Percentiles rank a stretch among this genome's conserved stretches.
These are phyloP conservation scores for Pseudogymnoascus sp. DNA, from an alignment of 2,329 filamentous ascomycete species.

Conservation along the genomic window DNA sequence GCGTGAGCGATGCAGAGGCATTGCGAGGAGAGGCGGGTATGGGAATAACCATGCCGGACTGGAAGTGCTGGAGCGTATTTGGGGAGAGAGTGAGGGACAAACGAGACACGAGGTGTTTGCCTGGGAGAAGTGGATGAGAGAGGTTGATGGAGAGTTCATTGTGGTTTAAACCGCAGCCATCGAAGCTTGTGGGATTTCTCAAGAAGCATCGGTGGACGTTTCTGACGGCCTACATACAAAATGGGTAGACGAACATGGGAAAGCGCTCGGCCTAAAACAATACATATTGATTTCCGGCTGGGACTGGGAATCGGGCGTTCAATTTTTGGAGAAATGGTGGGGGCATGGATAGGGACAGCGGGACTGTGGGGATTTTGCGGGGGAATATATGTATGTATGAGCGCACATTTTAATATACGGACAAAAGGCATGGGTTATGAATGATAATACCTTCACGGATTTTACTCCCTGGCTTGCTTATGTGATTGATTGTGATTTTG, in stretches of 20 bases:
- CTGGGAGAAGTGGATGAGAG: slow-evolving; percentile 8
- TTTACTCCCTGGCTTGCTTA: neutral
- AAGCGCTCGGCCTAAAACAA: neutral
- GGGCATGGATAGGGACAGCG: neutral
- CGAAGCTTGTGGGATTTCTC: neutral
- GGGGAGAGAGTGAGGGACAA: slow-evolving; percentile 39
- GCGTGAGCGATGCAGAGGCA: slow-evolving; percentile 71
- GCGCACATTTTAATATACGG: neutral
- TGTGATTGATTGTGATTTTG: neutral
- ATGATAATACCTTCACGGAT: neutral
- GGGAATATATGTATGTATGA: slow-evolving; percentile 1
- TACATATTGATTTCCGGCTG: neutral
- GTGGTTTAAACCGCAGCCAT: slow-evolving; percentile 1
- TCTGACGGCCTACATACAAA: neutral
- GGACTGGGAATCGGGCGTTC: neutral
- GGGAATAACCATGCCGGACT: slow-evolving; percentile 86
- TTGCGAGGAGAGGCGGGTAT: slow-evolving; percentile 83
- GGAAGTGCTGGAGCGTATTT: slow-evolving; percentile 77
- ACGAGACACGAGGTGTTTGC: neutral
- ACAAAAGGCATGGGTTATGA: neutral
- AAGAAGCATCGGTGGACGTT: neutral
- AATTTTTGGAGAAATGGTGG: neutral
- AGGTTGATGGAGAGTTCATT: slow-evolving; percentile 3
- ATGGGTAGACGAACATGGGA: neutral
- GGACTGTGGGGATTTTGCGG: neutral